A percentile compares a stretch with the other conserved stretches of the same genome.
phyloP scores from a whole-genome alignment of 2,329 filamentous ascomycete species.

The Monilinia polystroma region DNA sequence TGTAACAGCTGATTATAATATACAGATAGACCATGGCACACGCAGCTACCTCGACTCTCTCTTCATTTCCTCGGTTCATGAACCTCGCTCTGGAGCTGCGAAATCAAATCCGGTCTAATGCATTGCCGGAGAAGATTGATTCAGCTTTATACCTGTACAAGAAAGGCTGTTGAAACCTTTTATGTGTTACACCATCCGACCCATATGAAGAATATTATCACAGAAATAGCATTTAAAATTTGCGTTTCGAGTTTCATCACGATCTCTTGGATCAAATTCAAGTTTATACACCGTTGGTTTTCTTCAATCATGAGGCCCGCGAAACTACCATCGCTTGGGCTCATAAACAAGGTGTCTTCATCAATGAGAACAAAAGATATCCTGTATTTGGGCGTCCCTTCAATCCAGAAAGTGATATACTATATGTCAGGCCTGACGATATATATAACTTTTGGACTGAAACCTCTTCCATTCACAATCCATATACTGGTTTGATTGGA shows the following conservation, averaged over 20 bases:
- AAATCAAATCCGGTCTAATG: no score
- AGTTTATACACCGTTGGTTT: not conserved
- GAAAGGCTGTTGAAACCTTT: not conserved
- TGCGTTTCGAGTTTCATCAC: not conserved
- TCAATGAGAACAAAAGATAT: no score
- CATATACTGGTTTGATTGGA: not conserved
- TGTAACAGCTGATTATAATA: not conserved
- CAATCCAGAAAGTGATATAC: not conserved
- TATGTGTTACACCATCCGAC: not conserved
- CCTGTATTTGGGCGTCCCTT: not conserved
- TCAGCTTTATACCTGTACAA: no score
- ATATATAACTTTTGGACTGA: rapidly evolving
- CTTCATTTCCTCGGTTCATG: not conserved
- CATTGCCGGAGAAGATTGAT: no score
- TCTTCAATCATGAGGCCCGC: not conserved
- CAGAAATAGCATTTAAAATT: not conserved
- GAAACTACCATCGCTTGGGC: not conserved
- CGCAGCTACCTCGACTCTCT: not conserved
- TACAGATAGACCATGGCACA: not conserved
- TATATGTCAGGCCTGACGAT: not conserved
- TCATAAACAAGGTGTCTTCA: not conserved
- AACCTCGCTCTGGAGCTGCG: no score
- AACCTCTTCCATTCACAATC: not conserved
- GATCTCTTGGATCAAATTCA: not conserved
- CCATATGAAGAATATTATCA: not conserved